Conservation (phyloP, 305 asterid species). For the Fraxinus sp. region DNA sequence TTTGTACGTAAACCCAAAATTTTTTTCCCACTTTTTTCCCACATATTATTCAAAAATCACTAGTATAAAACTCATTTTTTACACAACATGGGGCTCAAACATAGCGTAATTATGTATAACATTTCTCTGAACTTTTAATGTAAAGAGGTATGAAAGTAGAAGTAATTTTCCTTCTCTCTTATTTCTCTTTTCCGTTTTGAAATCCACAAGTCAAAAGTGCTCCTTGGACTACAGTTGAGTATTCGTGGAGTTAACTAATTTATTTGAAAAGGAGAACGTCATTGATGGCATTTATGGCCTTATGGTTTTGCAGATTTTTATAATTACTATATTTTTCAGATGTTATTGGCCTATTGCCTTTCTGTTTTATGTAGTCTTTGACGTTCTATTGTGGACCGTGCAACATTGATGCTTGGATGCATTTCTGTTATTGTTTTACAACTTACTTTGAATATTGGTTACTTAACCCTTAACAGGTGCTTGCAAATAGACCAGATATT, state of each 20-base stretch:
- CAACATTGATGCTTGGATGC: neutral
- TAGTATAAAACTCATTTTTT: too few relatives aligned
- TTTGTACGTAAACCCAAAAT: too few relatives aligned
- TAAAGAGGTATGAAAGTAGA: neutral
- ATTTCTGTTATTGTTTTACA: neutral
- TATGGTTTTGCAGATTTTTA: neutral
- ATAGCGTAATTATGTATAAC: neutral
- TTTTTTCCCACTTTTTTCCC: too few relatives aligned
- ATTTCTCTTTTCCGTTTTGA: neutral
- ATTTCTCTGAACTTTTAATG: neutral
- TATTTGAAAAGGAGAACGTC: neutral
- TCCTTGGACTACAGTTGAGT: neutral
- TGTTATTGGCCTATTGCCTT: neutral
- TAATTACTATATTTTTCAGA: neutral
- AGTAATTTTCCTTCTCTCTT: neutral
- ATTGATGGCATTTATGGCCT: neutral
- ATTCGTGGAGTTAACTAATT: neutral
- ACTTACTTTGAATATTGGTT: neutral
- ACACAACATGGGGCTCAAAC: too few relatives aligned
- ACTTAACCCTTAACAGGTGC: conserved; percentile 47
- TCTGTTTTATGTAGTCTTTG: neutral
- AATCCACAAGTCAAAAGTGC: neutral
- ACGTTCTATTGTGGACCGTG: neutral
- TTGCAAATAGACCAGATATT: conserved; percentile 98
- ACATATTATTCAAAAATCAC: too few relatives aligned